Conservation (phyloP, 2,329 filamentous ascomycete genomes). For the Epichloe aotearoae region DNA sequence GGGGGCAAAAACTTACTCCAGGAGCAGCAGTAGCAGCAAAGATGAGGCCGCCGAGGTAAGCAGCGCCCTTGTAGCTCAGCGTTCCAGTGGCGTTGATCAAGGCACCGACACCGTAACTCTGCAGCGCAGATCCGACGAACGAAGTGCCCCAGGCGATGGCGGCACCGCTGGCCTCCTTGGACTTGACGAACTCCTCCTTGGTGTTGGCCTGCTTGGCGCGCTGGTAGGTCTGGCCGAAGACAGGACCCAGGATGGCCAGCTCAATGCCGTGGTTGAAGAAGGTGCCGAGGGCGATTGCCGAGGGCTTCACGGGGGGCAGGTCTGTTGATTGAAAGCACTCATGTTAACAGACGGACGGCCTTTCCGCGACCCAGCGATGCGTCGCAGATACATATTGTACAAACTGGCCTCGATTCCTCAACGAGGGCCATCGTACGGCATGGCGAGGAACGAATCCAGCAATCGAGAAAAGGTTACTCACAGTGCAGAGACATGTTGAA, state of each 20-base stretch:
- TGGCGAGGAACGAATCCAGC: no score
- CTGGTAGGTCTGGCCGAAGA: conserved; percentile 93
- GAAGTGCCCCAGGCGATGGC: conserved; percentile 85
- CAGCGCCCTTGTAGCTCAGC: conserved; percentile 90
- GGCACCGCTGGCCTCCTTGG: conserved; percentile 80
- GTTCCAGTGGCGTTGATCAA: conserved; percentile 92
- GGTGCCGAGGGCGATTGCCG: conserved; percentile 90
- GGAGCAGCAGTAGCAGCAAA: conserved; percentile 86
- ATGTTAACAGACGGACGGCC: neutral
- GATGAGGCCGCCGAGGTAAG: conserved; percentile 81
- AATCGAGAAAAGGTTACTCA: conserved; percentile 18
- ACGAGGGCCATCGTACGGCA: no score
- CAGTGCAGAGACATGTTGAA: conserved; percentile 47
- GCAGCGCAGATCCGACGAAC: conserved; percentile 74
- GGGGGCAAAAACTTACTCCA: conserved; percentile 45
- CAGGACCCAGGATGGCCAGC: conserved; percentile 70
- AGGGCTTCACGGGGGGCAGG: conserved; percentile 75
- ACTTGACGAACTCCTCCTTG: conserved; percentile 92
- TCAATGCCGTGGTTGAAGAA: conserved; percentile 91
- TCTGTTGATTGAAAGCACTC: conserved; percentile 23
- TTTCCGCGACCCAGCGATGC: neutral
- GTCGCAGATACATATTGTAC: neutral
- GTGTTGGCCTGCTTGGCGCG: conserved; percentile 82
- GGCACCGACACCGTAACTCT: conserved; percentile 80
- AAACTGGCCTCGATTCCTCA: no score